Evolutionary conservation across 2,329 filamentous ascomycete genomes (phyloP).

Genomic region (Penicillium sp.): DNA sequence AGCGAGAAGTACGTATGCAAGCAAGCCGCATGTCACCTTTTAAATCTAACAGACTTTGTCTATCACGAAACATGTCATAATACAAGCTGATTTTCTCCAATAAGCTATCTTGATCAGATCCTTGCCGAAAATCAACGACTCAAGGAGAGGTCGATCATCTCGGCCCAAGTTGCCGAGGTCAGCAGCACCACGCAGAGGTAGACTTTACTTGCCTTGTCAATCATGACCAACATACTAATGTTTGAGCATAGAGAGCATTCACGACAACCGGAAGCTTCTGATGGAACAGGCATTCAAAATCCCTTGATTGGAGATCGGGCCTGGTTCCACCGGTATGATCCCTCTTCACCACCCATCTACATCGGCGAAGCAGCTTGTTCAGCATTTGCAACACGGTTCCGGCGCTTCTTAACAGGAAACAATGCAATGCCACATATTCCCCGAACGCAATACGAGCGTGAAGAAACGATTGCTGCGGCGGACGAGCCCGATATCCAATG

Average conservation of each 20-base stretch:
- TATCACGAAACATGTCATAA: not conserved
- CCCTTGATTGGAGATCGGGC: slow-evolving; percentile 37
- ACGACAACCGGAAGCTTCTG: slow-evolving; percentile 23
- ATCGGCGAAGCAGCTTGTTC: slow-evolving; percentile 42
- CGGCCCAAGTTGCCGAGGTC: slow-evolving; percentile 27
- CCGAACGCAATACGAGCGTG: slow-evolving; percentile 36
- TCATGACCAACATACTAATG: not conserved
- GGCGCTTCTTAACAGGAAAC: slow-evolving; percentile 36
- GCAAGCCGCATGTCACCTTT: not conserved
- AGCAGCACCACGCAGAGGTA: slow-evolving; percentile 18
- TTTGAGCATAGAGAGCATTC: slow-evolving; percentile 7
- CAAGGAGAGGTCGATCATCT: slow-evolving; percentile 31
- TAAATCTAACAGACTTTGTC: not conserved
- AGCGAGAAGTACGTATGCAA: slow-evolving; percentile 33
- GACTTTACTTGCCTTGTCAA: not conserved
- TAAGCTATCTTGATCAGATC: slow-evolving; percentile 36
- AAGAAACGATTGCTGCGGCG: slow-evolving; percentile 31
- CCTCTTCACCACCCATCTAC: slow-evolving; percentile 39
- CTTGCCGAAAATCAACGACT: slow-evolving; percentile 35
- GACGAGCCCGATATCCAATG: slow-evolving; percentile 33
- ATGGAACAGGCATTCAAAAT: slow-evolving; percentile 35
- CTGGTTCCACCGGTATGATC: slow-evolving; percentile 39
- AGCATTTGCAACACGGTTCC: slow-evolving; percentile 42
- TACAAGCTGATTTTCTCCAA: slow-evolving; percentile 14
- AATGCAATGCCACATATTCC: slow-evolving; percentile 35